Percentiles rank a stretch among this genome's conserved stretches.
Conservation (phyloP, 1,284 basidiomycete genomes). For the Sporisorium exsertum region DNA sequence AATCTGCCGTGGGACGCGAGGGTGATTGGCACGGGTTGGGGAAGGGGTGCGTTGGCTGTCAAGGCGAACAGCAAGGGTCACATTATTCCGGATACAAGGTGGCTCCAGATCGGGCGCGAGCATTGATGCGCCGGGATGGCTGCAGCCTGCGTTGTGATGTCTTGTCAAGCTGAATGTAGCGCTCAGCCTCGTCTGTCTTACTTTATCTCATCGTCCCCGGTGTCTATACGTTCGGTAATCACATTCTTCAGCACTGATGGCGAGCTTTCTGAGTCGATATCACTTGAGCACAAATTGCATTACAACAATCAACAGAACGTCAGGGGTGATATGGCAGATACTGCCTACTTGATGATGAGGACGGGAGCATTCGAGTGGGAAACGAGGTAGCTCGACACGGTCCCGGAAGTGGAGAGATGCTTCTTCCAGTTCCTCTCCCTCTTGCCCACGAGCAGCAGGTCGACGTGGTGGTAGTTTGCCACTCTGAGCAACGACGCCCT, state of each 20-base stretch:
- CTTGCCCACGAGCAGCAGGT: constrained; percentile 56
- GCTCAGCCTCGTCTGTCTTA: too few species aligned
- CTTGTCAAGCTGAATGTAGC: too few species aligned
- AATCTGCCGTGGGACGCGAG: constrained; percentile 65
- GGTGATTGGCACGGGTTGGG: constrained; percentile 55
- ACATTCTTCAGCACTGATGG: neutral
- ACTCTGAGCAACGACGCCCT: constrained; percentile 59
- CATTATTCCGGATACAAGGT: constrained; percentile 50
- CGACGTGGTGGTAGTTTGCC: constrained; percentile 58
- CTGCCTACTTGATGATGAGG: constrained; percentile 65
- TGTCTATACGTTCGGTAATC: neutral
- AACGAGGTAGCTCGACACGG: constrained; percentile 61
- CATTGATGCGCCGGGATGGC: constrained; percentile 11
- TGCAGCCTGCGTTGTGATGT: neutral
- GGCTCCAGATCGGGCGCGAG: constrained; percentile 49
- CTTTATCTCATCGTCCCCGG: neutral
- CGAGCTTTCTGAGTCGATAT: too few species aligned
- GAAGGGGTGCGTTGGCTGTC: constrained; percentile 55
- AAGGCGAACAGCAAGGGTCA: constrained; percentile 46
- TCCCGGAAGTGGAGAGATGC: constrained; percentile 46
- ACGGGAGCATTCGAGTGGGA: constrained; percentile 63
- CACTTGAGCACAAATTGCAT: neutral
- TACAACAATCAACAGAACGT: neutral
- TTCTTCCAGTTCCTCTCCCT: constrained; percentile 59
- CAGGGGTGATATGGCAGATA: neutral